Evolutionary conservation across 2,329 filamentous ascomycete genomes (phyloP).

Genomic region (Escovopsis weberi): DNA sequence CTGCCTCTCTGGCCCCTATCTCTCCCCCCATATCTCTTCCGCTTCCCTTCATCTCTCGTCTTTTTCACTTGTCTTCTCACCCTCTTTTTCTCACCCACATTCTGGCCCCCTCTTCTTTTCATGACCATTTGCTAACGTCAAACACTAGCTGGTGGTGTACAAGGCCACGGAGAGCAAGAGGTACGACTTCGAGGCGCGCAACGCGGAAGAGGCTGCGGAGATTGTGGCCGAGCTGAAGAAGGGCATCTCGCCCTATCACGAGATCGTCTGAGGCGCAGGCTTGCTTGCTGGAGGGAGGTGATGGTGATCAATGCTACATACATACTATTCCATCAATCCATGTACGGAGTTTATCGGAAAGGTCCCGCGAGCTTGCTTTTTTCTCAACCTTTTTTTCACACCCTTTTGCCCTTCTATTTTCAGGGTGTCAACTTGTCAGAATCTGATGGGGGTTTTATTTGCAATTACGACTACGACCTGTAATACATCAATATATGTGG

Average conservation of each 20-base stretch:
- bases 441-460: too few species aligned
- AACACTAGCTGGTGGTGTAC: conserved; percentile 50
- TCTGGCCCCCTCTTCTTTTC: too few species aligned
- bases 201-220: conserved; percentile 56
- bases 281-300: neutral
- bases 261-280: conserved; percentile 16
- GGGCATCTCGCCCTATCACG: conserved; percentile 52
- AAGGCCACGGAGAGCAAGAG: conserved; percentile 63
- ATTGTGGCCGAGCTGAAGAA: conserved; percentile 69
- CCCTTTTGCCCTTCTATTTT: neutral
- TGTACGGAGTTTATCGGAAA: neutral
- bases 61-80: too few species aligned
- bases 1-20: neutral
- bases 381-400: neutral
- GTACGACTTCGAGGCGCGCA: conserved; percentile 74
- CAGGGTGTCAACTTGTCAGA: too few species aligned
- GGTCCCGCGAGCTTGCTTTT: neutral
- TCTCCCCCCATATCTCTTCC: too few species aligned
- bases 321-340: neutral
- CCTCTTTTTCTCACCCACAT: too few species aligned
- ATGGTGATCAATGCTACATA: neutral
- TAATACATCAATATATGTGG: too few species aligned
- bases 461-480: too few species aligned
- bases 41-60: too few species aligned
- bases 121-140: neutral